Base-by-base conservation (phyloP, 805 yeast genomes). In the Teunomyces barrocoloradensis region DNA sequence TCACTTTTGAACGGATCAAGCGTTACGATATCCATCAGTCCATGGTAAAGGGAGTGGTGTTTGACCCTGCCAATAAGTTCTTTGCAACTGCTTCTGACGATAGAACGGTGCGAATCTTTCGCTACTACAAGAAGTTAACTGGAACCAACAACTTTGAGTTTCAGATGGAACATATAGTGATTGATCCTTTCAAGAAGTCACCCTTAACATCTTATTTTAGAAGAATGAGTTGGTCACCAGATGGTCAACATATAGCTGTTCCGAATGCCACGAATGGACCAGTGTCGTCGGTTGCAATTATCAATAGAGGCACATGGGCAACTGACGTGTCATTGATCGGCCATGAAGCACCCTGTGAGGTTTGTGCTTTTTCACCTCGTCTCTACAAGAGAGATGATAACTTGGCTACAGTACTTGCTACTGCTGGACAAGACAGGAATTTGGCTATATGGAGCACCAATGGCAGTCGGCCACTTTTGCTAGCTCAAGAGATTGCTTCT, bases 41-140 rank as follows among this genome's bases (percentile, higher is more conserved):
- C 2, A 92, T 88, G 69, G 97, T 94, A 23, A 94, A 94, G 66
- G 98, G 99, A 48, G 88, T 94, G 10, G 92, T 92, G 1, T 94
- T 94, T 66, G 99, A 94, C 63, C 99, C 99, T 0, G 99, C 99
- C 2, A 90, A 90, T 65, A 94, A 94, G 68, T 94, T 89, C 65
- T 94, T 94, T 71, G 97, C 96, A 6, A 92, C 99, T 0, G 91
- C 95, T 18, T 87, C 96, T 1, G 99, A 94, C 66, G 99, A 94
- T 66, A 76, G 99, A 59, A 86, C 97, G 0, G 83, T 92, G 42
- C 78, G 96, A 49, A 81, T 94, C 23, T 88, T 92, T 62, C 75
- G 97, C 48, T 94, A 91, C 64, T 89, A 89, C 56, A 81, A 84
- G 48, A 72, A 72, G 52, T 47, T 63, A 36, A 77, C 82, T 10